phyloP scores from a whole-genome alignment of 2,329 filamentous ascomycete genomes.

The Neocucurbitaria cava region DNA sequence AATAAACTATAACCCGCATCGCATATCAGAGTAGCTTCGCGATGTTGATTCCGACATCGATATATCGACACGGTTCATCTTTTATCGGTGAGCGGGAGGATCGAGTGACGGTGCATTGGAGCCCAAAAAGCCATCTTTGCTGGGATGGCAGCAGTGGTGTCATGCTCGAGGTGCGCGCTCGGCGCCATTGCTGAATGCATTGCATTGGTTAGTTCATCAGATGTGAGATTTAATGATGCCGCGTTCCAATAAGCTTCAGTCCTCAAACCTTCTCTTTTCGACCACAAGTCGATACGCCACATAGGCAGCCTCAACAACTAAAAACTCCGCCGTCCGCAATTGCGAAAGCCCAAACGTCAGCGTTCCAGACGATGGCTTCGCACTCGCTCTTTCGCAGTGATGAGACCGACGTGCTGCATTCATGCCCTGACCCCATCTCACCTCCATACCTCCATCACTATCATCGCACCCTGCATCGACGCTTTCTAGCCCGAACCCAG shows the following conservation, averaged over 20 bases:
- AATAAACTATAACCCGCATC: not conserved
- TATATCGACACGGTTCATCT: conserved; percentile 5
- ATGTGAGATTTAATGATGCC: not conserved
- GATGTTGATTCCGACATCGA: conserved; percentile 18
- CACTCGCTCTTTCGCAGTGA: not conserved
- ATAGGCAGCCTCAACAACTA: not conserved
- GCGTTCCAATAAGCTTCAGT: not conserved
- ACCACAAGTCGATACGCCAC: not conserved
- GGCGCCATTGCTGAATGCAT: not conserved
- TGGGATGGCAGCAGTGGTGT: conserved; percentile 9
- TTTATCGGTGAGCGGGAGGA: not conserved
- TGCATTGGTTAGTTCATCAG: not conserved
- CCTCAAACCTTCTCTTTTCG: not conserved
- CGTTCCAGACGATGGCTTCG: not conserved
- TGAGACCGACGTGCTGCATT: not conserved
- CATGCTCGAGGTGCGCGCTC: conserved; percentile 1
- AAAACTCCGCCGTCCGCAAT: not conserved
- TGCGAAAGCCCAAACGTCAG: conserved; percentile 2
- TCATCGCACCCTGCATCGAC: not conserved
- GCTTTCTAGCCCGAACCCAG: conserved; percentile 23
- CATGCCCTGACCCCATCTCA: not conserved
- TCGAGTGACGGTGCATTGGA: conserved; percentile 8
- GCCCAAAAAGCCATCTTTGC: conserved; percentile 10
- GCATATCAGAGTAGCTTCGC: conserved; percentile 10
- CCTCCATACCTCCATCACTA: too few relatives aligned